Base-by-base conservation (phyloP, 441 rosid species). In the Arabidopsis hybrid region DNA sequence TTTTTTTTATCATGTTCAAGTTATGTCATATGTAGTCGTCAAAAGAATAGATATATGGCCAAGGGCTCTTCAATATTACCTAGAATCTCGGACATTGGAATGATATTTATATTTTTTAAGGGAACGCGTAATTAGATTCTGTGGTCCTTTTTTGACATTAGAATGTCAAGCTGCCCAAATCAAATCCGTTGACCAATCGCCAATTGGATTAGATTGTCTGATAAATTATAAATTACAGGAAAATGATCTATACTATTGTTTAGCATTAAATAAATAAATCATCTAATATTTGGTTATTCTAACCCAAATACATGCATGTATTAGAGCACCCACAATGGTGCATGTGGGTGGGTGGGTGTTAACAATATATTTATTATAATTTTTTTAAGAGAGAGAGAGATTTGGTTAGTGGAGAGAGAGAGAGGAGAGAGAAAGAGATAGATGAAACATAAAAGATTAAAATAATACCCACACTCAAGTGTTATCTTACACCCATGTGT, bases 41-140 rank as follows among this genome's bases (percentile, higher is more conserved):
- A 11, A 38, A 47, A 40, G 14, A 32, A 31, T 21, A 6, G 14
- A 17, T 29, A 34, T 5, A 57, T 38, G 65, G 65, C 65, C 13
- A 47, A 9, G 7, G 47, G 29, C 16, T 36, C 60, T 57, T 16
- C 60, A 31, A 31, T 16, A 47, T 57, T 36, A 73, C 72, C 72
- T 65, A 65, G 26, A 73, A 65, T 46, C 36, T 29, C 51, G 59
- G 66, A 73, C 60, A 38, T 10, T 65, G 14, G 58, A 57, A 46
- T 65, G 32, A 36, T 52, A 36, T 66, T 50, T 65, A 34, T 35
- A 34, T 32, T 32, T 31, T 52, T 72, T 21, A 1, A 21, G 26
- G 26, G 26, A 40, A 53, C 71, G 65, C 14, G 34, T 56, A 42
- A 62, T 17, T 62, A 65, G 65, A 65, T 73, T 65, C 16, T 57